phyloP scores from a whole-genome alignment of 2,329 filamentous ascomycete genomes.

The Fusarium sterilihyphosum region DNA sequence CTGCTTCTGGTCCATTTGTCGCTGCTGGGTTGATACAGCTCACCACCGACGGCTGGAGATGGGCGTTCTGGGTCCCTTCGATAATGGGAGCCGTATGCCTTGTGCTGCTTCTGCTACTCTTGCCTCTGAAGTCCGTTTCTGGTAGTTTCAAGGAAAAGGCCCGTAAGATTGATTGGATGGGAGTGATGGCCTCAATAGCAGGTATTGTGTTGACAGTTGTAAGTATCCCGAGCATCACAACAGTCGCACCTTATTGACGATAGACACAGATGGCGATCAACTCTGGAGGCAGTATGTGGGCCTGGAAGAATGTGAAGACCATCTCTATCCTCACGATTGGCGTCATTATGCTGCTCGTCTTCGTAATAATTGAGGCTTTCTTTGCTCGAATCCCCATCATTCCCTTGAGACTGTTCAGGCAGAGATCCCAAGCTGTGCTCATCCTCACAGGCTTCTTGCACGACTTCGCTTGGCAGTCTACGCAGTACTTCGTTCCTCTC shows the following conservation, averaged over 20 bases:
- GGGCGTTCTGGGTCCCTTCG: not conserved
- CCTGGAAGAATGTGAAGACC: conserved; percentile 74
- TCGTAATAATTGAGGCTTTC: conserved; percentile 76
- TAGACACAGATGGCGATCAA: not conserved
- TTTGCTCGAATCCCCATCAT: conserved; percentile 79
- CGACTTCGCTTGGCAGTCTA: conserved; percentile 13
- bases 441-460: not conserved
- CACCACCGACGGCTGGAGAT: not conserved
- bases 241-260: rapidly evolving
- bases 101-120: not conserved
- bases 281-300: conserved; percentile 46
- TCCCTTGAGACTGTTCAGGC: conserved; percentile 52
- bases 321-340: conserved; percentile 79
- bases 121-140: not conserved
- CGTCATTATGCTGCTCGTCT: conserved; percentile 65
- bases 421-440: not conserved
- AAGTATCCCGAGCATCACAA: rapidly evolving
- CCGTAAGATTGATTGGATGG: not conserved
- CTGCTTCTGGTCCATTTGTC: not conserved
- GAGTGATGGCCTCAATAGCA: not conserved
- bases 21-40: not conserved
- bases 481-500: not conserved
- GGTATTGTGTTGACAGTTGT: not conserved
- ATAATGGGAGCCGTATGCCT: not conserved
- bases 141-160: not conserved